These are phyloP conservation scores for Phyllosticta citriasiana DNA, from an alignment of 2,329 filamentous ascomycete species.

Conservation along the genomic window DNA sequence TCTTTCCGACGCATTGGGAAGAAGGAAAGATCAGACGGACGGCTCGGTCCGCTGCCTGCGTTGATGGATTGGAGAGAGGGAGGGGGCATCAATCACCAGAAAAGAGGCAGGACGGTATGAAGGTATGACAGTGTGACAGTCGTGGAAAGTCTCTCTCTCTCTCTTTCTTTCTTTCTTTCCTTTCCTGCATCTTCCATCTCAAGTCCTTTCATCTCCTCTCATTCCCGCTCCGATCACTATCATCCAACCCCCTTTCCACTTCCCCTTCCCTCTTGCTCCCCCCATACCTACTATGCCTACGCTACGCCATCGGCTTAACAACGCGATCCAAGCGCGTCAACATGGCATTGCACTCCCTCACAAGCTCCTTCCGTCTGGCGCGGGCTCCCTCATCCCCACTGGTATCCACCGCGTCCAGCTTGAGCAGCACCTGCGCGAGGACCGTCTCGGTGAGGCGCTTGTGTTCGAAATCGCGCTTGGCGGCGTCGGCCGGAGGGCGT, in stretches of 20 bases:
- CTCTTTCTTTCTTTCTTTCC: background rate
- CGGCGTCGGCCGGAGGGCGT: conserved; percentile 53
- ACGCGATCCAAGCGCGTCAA: conserved; percentile 54
- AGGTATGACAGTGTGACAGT: background rate
- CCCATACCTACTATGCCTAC: too few species aligned
- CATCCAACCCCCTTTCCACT: too few species aligned
- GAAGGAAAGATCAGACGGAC: too few species aligned
- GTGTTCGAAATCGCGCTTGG: conserved; percentile 64
- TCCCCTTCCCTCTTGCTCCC: too few species aligned
- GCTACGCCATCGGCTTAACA: background rate
- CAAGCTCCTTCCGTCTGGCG: conserved; percentile 57
- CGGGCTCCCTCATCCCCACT: conserved; percentile 58
- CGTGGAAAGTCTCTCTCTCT: background rate
- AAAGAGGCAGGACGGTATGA: background rate
- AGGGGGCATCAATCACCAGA: too few species aligned
- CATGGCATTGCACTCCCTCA: conserved; percentile 59
- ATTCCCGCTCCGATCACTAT: too few species aligned
- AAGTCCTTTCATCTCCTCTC: background rate
- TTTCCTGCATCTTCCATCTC: background rate
- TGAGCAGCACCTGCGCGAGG: conserved; percentile 65
- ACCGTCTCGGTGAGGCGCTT: conserved; percentile 66
- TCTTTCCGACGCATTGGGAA: too few species aligned
- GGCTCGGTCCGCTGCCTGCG: too few species aligned
- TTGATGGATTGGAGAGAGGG: too few species aligned
- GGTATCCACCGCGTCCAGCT: conserved; percentile 66